Percentiles rank a stretch among this genome's conserved stretches.
phyloP scores from a whole-genome alignment of 139 green algal species.

The Protoeuglena noctilucae region DNA sequence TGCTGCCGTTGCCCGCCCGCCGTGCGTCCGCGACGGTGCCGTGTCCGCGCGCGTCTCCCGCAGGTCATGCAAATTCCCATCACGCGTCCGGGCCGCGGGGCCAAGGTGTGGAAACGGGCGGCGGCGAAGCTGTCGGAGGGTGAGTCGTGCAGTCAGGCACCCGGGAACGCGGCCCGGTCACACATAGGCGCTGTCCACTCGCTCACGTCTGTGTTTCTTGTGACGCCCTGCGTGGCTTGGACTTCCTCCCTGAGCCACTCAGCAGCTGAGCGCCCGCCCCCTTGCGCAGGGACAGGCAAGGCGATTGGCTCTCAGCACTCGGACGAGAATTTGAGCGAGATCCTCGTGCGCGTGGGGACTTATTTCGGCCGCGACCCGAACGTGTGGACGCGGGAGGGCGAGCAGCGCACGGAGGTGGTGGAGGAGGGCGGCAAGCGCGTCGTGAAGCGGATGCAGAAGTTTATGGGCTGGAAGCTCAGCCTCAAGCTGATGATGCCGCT shows the following conservation, averaged over 20 bases:
- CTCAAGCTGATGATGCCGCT: neutral
- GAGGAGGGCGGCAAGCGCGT: conserved; percentile 2
- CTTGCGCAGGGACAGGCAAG: no score
- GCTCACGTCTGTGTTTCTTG: neutral
- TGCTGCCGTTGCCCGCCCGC: no score
- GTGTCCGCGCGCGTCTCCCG: no score
- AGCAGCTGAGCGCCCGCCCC: no score
- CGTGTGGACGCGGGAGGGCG: neutral
- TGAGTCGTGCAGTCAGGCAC: neutral
- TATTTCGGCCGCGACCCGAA: conserved; percentile 1
- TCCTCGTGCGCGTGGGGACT: neutral
- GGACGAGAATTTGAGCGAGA: neutral
- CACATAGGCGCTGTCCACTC: neutral
- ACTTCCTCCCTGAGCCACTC: neutral
- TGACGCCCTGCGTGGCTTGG: neutral
- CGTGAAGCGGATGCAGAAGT: neutral
- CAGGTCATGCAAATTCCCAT: conserved; percentile 4
- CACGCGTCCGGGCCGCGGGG: neutral
- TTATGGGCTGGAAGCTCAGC: neutral
- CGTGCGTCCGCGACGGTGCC: no score
- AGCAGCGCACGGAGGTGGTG: neutral
- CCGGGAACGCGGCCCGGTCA: neutral
- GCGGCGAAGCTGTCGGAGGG: neutral
- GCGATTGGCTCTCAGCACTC: neutral
- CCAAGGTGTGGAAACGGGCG: neutral